phyloP scores from a whole-genome alignment of 208 protist species.

The Crithidia brevicula region DNA sequence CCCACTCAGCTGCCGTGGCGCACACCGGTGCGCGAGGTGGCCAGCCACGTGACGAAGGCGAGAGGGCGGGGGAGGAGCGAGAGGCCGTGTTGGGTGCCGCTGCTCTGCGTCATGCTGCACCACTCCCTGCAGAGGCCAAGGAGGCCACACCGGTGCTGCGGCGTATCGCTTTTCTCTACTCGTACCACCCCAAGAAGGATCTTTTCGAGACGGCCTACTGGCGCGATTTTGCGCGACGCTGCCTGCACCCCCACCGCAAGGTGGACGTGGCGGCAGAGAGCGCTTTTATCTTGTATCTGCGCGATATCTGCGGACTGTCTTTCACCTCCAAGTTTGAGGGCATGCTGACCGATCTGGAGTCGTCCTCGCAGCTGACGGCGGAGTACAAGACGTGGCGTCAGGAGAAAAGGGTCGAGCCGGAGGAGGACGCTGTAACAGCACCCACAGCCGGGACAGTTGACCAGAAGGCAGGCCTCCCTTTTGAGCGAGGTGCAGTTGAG shows the following conservation, averaged over 20 bases:
- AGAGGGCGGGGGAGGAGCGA: not conserved
- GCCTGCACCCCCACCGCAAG: slow-evolving; percentile 85
- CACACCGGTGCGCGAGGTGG: not conserved
- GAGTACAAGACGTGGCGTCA: slow-evolving; percentile 48
- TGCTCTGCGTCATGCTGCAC: slow-evolving; percentile 23
- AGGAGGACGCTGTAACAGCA: slow-evolving; percentile 16
- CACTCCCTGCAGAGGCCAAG: slow-evolving; percentile 22
- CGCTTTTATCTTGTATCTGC: slow-evolving; percentile 92
- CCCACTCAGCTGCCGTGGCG: not conserved
- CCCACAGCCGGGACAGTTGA: no score
- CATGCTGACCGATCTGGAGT: slow-evolving; percentile 86
- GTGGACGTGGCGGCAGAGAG: slow-evolving; percentile 88
- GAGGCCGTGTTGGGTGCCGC: slow-evolving; percentile 8
- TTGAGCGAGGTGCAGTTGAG: no score
- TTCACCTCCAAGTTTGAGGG: slow-evolving; percentile 97
- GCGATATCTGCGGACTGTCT: slow-evolving; percentile 91
- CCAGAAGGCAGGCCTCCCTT: no score
- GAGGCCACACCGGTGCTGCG: slow-evolving; percentile 39
- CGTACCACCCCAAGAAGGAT: slow-evolving; percentile 93
- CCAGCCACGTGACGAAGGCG: no score
- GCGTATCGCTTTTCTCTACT: slow-evolving; percentile 79
- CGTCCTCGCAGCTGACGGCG: slow-evolving; percentile 42
- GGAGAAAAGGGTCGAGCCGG: not conserved
- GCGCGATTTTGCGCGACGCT: slow-evolving; percentile 93
- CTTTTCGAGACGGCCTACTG: slow-evolving; percentile 97